Percentiles rank a stretch among this genome's conserved stretches.
Evolutionary conservation across 169 alveolate species (phyloP).

Genomic region (Eimeria tenella): DNA sequence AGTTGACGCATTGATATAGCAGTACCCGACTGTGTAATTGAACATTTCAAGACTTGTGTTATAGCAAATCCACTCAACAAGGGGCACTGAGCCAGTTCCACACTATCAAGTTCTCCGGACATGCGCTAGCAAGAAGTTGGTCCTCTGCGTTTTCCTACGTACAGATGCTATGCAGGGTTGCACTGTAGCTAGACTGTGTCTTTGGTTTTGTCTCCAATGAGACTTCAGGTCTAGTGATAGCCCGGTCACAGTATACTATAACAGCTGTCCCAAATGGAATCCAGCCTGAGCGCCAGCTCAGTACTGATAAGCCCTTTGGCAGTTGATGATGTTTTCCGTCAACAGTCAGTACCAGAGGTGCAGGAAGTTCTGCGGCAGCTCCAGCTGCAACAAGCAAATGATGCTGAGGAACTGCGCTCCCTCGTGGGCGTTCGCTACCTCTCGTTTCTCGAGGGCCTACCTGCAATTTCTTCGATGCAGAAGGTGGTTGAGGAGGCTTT

Average conservation of each 20-base stretch:
- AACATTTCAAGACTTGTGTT: too few species aligned
- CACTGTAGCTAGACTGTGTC: neutral
- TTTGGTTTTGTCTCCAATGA: neutral
- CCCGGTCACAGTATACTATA: neutral
- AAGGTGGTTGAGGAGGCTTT: constrained; percentile 32
- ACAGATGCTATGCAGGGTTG: neutral
- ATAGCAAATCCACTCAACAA: too few species aligned
- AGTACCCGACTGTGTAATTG: too few species aligned
- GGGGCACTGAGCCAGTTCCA: too few species aligned
- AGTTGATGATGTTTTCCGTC: constrained; percentile 68
- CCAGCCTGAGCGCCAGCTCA: constrained; percentile 14
- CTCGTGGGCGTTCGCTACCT: constrained; percentile 59
- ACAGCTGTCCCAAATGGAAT: constrained; percentile 3
- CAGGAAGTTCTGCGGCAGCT: constrained; percentile 72
- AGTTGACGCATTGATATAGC: too few species aligned
- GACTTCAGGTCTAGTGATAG: neutral
- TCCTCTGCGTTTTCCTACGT: neutral
- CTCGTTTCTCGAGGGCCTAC: constrained; percentile 56
- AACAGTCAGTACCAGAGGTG: constrained; percentile 38
- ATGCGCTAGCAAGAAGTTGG: neutral
- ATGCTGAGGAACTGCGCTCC: constrained; percentile 71
- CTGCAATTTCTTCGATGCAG: constrained; percentile 47
- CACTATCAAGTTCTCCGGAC: neutral
- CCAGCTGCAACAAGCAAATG: constrained; percentile 68
- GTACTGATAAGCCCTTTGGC: constrained; percentile 60